Evolutionary conservation across 345 rosid species (phyloP), one percentile per base, ranked within the genome.

Genomic region (Kernera saxatilis): DNA sequence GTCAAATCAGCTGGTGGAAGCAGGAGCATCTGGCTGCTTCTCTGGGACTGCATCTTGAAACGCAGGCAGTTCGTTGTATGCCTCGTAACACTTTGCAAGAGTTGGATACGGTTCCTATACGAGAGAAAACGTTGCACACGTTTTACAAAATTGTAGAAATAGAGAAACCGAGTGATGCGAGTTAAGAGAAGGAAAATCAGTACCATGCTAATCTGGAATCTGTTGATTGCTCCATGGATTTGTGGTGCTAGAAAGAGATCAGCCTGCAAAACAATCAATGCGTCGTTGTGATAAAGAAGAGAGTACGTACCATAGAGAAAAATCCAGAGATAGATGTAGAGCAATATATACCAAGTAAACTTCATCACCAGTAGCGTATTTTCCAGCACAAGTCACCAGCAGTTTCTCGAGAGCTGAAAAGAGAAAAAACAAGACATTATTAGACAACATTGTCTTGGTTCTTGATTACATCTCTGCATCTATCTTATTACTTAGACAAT

Each of bases 211-310:
- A 91, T 55, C 52, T 80, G 71, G 83, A 85, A 88, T 60, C 84
- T 81, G 14, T 64, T 76, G 58, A 80, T 63, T 51, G 83, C 94
- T 27, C 72, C 78, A 19, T 79, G 1, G 74, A 89, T 65, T 69
- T 91, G 97, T 15, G 96, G 91, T 35, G 89, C 96, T 50, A 90
- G 58, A 78, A 88, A 93, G 64, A 82, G 18, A 81, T 93, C 98
- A 29, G 96, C 97, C 98, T 88, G 91, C 84, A 77, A 56, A 37
- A 33, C 2, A 60, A n/a, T n/a, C n/a, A n/a, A 52, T 27, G 56
- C 6, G 23, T 55, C 54, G 37, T 50, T 50, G 29, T 23, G 10
- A 49, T 9, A 45, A 9, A 35, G 19, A 58, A 66, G 55, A 66
- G 50, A 18, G 35, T 13, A 26, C n/a, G n/a, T n/a, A n/a, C 13